Evolutionary conservation across 1,284 basidiomycete genomes (phyloP).

Genomic region (Fistulina hepatica): DNA sequence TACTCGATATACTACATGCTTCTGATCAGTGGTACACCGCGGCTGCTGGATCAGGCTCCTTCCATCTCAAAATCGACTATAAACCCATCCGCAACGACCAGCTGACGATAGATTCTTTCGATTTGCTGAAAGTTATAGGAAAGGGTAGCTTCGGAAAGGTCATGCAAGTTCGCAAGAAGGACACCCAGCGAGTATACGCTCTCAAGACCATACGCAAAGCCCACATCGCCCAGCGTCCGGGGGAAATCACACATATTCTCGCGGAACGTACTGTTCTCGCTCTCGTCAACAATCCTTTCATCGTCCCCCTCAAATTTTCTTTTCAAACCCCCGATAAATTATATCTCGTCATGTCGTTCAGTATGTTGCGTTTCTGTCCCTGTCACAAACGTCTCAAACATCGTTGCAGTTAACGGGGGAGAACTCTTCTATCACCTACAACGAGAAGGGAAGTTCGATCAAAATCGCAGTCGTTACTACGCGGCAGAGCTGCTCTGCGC

Average conservation of each 20-base stretch:
- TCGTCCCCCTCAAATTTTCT: conserved; percentile 97
- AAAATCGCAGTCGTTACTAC: conserved; percentile 89
- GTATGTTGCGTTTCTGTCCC: conserved; percentile 28
- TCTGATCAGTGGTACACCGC: conserved; percentile 85
- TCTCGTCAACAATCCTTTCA: conserved; percentile 97
- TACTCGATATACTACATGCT: conserved; percentile 73
- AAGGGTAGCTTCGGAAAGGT: conserved; percentile 78
- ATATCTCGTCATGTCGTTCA: conserved; percentile 94
- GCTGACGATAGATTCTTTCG: conserved; percentile 39
- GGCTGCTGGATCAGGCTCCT: conserved; percentile 77
- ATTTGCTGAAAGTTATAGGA: conserved; percentile 15
- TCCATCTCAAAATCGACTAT: conserved; percentile 95
- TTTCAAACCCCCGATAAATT: conserved; percentile 98
- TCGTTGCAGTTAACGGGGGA: conserved; percentile 77
- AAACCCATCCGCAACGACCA: conserved; percentile 74
- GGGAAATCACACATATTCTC: conserved; percentile 97
- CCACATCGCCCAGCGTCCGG: conserved; percentile 91
- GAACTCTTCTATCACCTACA: conserved; percentile 98
- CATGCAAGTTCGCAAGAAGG: conserved; percentile 98
- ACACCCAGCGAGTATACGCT: conserved; percentile 96
- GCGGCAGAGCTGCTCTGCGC: conserved; percentile 93
- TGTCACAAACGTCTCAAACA: conserved; percentile 3
- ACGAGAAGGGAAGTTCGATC: conserved; percentile 93
- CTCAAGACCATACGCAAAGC: conserved; percentile 99
- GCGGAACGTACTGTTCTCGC: conserved; percentile 96